Evolutionary conservation across 306 rosid genomes (phyloP).

Genomic region (Chamaecrista fasciculata): DNA sequence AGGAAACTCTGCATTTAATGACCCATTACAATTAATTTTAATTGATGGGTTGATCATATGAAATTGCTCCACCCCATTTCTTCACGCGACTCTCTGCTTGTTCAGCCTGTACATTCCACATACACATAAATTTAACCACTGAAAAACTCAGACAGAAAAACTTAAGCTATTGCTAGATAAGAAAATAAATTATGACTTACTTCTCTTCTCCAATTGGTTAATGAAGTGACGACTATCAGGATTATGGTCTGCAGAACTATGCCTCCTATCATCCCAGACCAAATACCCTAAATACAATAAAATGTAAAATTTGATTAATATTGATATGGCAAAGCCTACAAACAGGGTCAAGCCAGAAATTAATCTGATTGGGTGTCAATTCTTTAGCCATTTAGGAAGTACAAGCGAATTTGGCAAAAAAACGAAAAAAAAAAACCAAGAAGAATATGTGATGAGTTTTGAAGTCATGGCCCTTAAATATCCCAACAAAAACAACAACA

Average conservation of each 20-base stretch:
- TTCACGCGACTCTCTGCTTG: slow-evolving; percentile 66
- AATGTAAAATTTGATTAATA: not conserved
- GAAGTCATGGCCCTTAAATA: too few species aligned
- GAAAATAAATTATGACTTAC: slow-evolving; percentile 38
- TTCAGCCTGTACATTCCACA: slow-evolving; percentile 57
- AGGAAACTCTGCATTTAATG: too few species aligned
- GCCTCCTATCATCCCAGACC: slow-evolving; percentile 86
- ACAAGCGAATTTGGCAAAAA: too few species aligned
- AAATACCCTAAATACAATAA: slow-evolving; percentile 54
- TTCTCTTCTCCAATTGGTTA: slow-evolving; percentile 72
- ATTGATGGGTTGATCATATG: too few species aligned
- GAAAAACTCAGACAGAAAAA: not conserved
- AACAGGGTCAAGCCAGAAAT: too few species aligned
- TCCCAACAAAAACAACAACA: too few species aligned
- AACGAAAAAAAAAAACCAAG: too few species aligned
- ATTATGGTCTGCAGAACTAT: slow-evolving; percentile 60
- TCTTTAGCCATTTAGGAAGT: too few species aligned
- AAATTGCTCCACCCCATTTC: slow-evolving; percentile 66
- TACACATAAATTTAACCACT: slow-evolving; percentile 4
- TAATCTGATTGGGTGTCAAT: too few species aligned
- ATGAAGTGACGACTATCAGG: slow-evolving; percentile 47
- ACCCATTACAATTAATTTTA: too few species aligned
- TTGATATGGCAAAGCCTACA: too few species aligned
- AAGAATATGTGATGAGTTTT: too few species aligned
- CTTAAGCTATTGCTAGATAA: not conserved